A percentile compares a stretch with the other conserved stretches of the same genome.
phyloP scores from a whole-genome alignment of 177 flowering plant genomes.

The Telopea speciosissima region DNA sequence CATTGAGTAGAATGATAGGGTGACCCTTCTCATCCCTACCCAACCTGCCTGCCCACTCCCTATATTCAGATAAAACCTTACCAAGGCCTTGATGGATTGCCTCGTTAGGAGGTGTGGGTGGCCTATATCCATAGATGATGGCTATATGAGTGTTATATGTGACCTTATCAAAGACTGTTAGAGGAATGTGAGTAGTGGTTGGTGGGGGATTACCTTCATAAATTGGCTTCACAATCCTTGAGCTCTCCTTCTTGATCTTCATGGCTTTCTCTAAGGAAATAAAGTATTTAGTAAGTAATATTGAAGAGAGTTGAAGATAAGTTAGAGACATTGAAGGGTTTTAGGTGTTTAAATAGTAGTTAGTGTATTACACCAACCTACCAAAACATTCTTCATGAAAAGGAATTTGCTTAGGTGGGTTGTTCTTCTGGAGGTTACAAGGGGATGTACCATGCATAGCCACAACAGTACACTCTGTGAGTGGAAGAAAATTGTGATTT shows the following conservation, averaged over 20 bases:
- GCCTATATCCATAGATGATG: conserved; percentile 28
- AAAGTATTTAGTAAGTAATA: no score
- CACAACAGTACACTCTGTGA: no score
- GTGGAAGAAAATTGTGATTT: no score
- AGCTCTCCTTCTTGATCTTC: conserved; percentile 26
- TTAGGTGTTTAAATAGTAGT: no score
- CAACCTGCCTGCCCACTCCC: conserved; percentile 30
- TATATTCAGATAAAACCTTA: conserved; percentile 22
- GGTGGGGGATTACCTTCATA: conserved; percentile 19
- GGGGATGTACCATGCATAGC: no score
- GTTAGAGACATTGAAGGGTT: no score
- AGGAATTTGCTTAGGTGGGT: no score
- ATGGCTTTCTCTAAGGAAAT: conserved; percentile 4
- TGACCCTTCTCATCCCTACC: conserved; percentile 13
- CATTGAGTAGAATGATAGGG: conserved; percentile 21
- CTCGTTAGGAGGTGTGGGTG: conserved; percentile 26
- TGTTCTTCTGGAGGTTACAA: no score
- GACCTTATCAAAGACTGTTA: conserved; percentile 30
- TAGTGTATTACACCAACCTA: no score
- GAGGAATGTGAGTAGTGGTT: conserved; percentile 15
- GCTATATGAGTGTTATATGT: conserved; percentile 26
- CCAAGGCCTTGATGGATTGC: conserved; percentile 25
- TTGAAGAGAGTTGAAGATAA: no score
- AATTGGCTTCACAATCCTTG: conserved; percentile 26
- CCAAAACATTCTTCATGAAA: no score